Evolutionary conservation across 2,329 filamentous ascomycete genomes (phyloP).

Genomic region (Colletotrichum sp.): DNA sequence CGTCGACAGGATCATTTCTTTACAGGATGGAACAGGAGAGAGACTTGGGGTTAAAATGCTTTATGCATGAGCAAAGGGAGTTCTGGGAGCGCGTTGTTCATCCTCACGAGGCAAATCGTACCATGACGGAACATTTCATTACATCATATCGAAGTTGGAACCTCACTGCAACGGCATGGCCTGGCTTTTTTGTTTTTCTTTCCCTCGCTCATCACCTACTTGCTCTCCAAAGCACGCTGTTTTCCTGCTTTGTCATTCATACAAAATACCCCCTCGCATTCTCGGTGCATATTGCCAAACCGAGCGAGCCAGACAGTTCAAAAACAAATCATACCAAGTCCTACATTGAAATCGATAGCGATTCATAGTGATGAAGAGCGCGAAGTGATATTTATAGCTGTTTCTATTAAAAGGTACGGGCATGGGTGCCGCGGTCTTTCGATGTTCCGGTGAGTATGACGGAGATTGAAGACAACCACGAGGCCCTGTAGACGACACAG

Average conservation of each 20-base stretch:
- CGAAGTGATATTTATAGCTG: not conserved
- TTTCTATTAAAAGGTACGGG: not conserved
- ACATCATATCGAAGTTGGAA: not conserved
- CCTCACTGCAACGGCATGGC: not conserved
- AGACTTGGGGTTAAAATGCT: not conserved
- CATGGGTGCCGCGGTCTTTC: not conserved
- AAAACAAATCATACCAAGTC: not conserved
- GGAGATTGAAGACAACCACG: not conserved
- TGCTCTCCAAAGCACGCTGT: not conserved
- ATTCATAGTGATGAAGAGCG: not conserved
- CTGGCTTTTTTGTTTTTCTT: not conserved
- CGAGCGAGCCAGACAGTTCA: not conserved
- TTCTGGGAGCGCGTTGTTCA: constrained; percentile 2
- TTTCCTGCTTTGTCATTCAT: not conserved
- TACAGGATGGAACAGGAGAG: not conserved
- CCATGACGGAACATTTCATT: constrained; percentile 9
- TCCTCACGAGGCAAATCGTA: constrained; percentile 1
- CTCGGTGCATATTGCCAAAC: not conserved
- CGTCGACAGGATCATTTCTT: not conserved
- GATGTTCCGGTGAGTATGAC: not conserved
- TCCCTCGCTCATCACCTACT: not conserved
- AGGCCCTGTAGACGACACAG: not conserved
- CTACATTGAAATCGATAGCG: not conserved
- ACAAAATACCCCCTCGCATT: constrained; percentile 7
- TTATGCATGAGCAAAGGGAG: not conserved